phyloP scores from a whole-genome alignment of 345 rosid species.

The Camelina hispida region DNA sequence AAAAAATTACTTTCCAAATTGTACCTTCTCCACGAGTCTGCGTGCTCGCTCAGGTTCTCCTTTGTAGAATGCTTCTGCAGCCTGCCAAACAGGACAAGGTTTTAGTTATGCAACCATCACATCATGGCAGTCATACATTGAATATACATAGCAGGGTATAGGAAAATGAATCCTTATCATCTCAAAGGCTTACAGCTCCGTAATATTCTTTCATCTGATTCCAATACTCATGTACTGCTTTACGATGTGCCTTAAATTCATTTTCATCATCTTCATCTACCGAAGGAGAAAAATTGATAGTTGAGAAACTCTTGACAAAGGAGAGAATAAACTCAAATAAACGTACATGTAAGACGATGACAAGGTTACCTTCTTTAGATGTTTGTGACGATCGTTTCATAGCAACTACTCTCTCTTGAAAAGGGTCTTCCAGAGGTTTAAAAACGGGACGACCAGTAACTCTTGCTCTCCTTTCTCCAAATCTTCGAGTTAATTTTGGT shows the following conservation, averaged over 20 bases:
- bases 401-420: constrained; percentile 36
- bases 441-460: constrained; percentile 45
- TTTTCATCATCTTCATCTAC: constrained; percentile 54
- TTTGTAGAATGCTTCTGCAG: constrained; percentile 56
- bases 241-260: constrained; percentile 55
- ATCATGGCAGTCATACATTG: constrained; percentile 27
- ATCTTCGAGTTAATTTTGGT: constrained; percentile 33
- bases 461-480: constrained; percentile 44
- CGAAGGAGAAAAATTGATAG: constrained; percentile 32
- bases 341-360: constrained; percentile 16
- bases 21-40: constrained; percentile 57
- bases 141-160: background rate
- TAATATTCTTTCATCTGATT: constrained; percentile 63
- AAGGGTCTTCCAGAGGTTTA: constrained; percentile 49
- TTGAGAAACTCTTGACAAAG: constrained; percentile 22
- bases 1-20: constrained; percentile 15
- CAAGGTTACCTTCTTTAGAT: constrained; percentile 47
- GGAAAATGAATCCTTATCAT: background rate
- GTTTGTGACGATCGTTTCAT: constrained; percentile 35
- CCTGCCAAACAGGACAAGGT: constrained; percentile 49
- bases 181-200: constrained; percentile 57
- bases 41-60: constrained; percentile 58
- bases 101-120: constrained; percentile 32
- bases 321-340: constrained; percentile 19
- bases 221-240: constrained; percentile 63